Conservation (phyloP, 2,329 filamentous ascomycete species). For the Aspergillus quadrilineatus region DNA sequence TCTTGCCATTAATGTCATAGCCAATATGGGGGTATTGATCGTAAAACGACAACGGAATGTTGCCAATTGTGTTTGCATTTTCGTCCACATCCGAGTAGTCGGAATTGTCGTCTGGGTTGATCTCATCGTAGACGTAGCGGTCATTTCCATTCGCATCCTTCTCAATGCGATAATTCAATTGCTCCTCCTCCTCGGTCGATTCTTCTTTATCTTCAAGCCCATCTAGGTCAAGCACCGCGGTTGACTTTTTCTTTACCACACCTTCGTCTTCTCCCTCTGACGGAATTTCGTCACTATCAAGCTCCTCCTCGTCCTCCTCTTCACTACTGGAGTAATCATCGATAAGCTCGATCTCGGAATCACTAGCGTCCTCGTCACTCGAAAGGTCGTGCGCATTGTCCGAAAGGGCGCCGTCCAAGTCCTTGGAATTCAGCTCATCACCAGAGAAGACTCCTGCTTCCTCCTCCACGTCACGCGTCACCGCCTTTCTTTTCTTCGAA, state of each 20-base stretch:
- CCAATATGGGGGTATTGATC: slow-evolving; percentile 97
- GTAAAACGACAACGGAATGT: slow-evolving; percentile 93
- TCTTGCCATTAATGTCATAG: slow-evolving; percentile 98
- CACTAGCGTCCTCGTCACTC: slow-evolving; percentile 39
- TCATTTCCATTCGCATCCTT: slow-evolving; percentile 87
- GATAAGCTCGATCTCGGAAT: slow-evolving; percentile 55
- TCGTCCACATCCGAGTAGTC: slow-evolving; percentile 85
- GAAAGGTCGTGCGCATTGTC: slow-evolving; percentile 44
- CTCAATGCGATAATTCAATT: slow-evolving; percentile 60
- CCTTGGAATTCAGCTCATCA: slow-evolving; percentile 55
- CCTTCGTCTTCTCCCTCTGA: slow-evolving; percentile 44
- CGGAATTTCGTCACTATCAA: slow-evolving; percentile 53
- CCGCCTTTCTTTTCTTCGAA: slow-evolving; percentile 65
- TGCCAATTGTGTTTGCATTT: slow-evolving; percentile 84
- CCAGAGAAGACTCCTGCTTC: slow-evolving; percentile 56
- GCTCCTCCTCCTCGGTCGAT: slow-evolving; percentile 36
- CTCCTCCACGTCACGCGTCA: slow-evolving; percentile 54
- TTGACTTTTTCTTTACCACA: slow-evolving; percentile 37
- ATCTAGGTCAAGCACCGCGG: slow-evolving; percentile 20
- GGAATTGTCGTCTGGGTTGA: slow-evolving; percentile 92
- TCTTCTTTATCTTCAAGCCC: slow-evolving; percentile 15
- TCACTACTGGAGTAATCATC: slow-evolving; percentile 54
- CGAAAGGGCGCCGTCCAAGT: slow-evolving; percentile 45
- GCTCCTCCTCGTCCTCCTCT: slow-evolving; percentile 48
- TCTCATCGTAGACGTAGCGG: slow-evolving; percentile 89